Percentiles rank a stretch among this genome's conserved stretches.
Conservation (phyloP, 2,329 filamentous ascomycete species). For the Exophiala sp. region DNA sequence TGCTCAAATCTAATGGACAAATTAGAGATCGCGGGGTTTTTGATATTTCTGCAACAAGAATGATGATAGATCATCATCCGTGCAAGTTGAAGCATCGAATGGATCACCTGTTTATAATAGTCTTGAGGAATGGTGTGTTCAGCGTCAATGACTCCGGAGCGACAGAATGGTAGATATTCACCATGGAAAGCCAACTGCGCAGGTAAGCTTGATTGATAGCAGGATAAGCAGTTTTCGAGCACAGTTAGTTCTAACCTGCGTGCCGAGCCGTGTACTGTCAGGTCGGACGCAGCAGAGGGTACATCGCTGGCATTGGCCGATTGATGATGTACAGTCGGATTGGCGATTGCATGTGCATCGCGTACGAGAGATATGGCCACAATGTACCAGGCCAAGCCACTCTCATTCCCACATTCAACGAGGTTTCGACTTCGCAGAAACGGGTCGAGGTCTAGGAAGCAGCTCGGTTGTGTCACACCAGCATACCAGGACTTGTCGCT, state of each 20-base stretch:
- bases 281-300: background rate
- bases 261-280: background rate
- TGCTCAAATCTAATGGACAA: background rate
- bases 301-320: background rate
- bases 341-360: constrained; percentile 1
- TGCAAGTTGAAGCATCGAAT: constrained; percentile 3
- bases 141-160: background rate
- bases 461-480: constrained; percentile 1
- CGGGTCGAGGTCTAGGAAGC: constrained; percentile 3
- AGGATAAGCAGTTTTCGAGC: background rate
- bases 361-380: constrained; percentile 2
- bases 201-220: background rate
- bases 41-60: background rate
- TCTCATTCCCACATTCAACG: constrained; percentile 1
- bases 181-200: background rate
- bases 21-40: background rate
- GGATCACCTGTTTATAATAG: background rate
- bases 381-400: constrained; percentile 3
- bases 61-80: background rate
- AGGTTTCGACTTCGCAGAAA: constrained; percentile 3
- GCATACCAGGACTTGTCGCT: background rate
- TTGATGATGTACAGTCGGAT: constrained; percentile 2
- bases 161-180: constrained; percentile 2
- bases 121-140: background rate
- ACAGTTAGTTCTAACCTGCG: background rate